A percentile compares a stretch with the other conserved stretches of the same genome.
phyloP scores from a whole-genome alignment of 306 rosid species.

The Arachis hypogaea region DNA sequence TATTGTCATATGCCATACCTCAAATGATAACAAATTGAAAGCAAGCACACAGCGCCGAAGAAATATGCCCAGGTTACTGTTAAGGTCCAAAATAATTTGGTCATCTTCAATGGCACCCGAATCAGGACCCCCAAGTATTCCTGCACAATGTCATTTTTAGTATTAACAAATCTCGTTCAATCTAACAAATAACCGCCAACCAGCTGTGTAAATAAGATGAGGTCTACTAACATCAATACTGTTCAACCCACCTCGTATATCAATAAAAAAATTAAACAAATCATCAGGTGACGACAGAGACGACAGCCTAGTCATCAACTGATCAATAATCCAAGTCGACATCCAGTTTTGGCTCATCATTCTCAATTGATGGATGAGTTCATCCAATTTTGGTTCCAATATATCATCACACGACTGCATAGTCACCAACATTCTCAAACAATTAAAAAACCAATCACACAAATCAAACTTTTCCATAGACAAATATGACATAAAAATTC shows the following conservation, averaged over 20 bases:
- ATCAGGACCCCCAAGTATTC: conserved; percentile 78
- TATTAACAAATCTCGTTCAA: conserved; percentile 1
- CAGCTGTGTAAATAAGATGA: conserved; percentile 1
- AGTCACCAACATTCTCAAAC: not conserved
- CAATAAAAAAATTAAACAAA: conserved; percentile 81
- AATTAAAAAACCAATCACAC: not conserved
- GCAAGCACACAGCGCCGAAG: conserved; percentile 87
- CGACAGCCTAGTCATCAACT: conserved; percentile 65
- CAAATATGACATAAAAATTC: not conserved
- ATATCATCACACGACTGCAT: conserved; percentile 82
- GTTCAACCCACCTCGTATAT: conserved; percentile 73
- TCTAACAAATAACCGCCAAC: conserved; percentile 4
- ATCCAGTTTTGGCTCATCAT: conserved; percentile 50
- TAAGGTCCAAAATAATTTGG: conserved; percentile 80
- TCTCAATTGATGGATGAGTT: conserved; percentile 72
- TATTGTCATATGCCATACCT: conserved; percentile 53
- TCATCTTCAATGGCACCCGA: conserved; percentile 78
- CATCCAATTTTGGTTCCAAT: conserved; percentile 88
- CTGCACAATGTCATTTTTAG: conserved; percentile 46
- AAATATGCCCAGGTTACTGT: conserved; percentile 80
- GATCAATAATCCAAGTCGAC: conserved; percentile 67
- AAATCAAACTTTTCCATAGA: too few relatives aligned
- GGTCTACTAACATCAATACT: not conserved
- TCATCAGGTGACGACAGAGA: conserved; percentile 83
- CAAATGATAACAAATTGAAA: conserved; percentile 83